Evolutionary conservation across 768 basidiomycete species (phyloP).

Genomic region (Rhizopogon vesiculosus): DNA sequence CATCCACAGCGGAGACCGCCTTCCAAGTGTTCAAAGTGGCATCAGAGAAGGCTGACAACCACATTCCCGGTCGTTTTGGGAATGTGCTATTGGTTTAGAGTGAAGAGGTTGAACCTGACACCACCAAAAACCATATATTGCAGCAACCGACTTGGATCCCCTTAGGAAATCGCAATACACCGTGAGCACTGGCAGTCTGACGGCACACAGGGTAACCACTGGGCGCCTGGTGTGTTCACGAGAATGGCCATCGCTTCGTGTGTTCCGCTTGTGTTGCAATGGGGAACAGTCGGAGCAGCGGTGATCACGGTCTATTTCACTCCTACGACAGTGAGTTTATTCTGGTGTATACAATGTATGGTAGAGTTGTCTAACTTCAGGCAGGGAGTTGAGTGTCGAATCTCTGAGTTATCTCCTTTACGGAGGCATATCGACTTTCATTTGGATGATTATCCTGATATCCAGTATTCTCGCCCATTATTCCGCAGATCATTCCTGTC

Average conservation of each 20-base stretch:
- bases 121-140: too few species aligned
- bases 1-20: too few species aligned
- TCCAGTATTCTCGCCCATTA: too few species aligned
- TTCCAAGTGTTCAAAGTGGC: too few species aligned
- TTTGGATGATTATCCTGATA: too few species aligned
- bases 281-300: conserved; percentile 20
- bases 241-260: conserved; percentile 15
- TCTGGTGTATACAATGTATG: neutral
- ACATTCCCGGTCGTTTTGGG: too few species aligned
- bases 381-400: conserved; percentile 15
- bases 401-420: conserved; percentile 16
- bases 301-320: conserved; percentile 16
- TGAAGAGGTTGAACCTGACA: too few species aligned
- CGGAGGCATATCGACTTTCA: conserved; percentile 12
- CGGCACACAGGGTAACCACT: neutral
- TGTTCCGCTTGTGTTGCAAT: conserved; percentile 15
- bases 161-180: neutral
- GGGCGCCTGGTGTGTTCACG: conserved; percentile 11
- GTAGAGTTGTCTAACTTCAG: neutral
- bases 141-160: neutral
- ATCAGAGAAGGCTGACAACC: too few species aligned
- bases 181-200: neutral
- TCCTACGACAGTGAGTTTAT: conserved; percentile 11
- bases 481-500: too few species aligned
- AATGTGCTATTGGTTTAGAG: too few species aligned